Base-by-base conservation (phyloP, 2,329 filamentous ascomycete species). In the Calonectria multiphialidica region DNA sequence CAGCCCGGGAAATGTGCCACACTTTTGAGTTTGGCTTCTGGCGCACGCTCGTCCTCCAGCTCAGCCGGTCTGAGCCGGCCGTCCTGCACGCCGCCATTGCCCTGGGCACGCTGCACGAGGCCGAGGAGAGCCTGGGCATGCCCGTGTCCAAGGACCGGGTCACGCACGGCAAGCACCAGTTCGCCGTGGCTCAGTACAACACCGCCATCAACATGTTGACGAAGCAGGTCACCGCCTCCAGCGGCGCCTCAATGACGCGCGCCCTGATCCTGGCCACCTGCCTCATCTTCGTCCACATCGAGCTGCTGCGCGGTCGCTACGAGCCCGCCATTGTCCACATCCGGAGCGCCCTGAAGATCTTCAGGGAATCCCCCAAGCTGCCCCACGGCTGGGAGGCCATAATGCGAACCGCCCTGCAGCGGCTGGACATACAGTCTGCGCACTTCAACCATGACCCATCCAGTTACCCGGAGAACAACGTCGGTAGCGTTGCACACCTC, bases 1-100 rank as follows among this genome's bases (percentile, higher is more conserved):
- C 62, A 3, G 62, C 62, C 2, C 62, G 30, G 23, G 62, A 65
- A 40, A 65, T 65, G 62, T 50, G 62, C 45, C 62, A 65, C 33
- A 53, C 44, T 33, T 65, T 65, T 30, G 62, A 65, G 23, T 53
- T 65, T 50, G 62, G 62, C 62, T 65, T 65, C 62, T 65, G 62
- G 44, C 28, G 47, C 25, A 53, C 23, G 18, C 33, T 65, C 30
- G 62, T 65, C 10, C 62, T 65, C 21, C 62, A 65, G 45, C 62
- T 53, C 2, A 49, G 62, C 44, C 62, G 47, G 21, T 40, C 44
- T 23, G 62, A 65, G 44, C 45, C 62, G 8, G 47, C 62, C 5
- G 47, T 65, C 18, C 45, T 65, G 23, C 45, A 65, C 47, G 62
- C 44, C 30, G 44, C 45, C n/a, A 65, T 65, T 28, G 62, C 62